Conservation (phyloP, 2,329 filamentous ascomycete genomes). For the Paecilomyces sp. region DNA sequence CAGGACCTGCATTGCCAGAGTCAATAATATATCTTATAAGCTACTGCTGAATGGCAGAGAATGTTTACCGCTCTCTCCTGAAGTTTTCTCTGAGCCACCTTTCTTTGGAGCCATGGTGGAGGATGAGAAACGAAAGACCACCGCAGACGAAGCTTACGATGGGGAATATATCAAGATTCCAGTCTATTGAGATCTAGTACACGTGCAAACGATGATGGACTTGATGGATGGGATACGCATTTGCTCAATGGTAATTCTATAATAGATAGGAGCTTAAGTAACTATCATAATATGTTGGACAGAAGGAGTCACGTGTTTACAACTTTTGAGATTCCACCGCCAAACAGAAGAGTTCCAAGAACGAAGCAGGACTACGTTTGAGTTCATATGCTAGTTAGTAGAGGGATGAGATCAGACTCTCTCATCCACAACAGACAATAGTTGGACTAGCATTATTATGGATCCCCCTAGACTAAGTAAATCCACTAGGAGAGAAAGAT, state of each 20-base stretch:
- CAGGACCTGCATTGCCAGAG: conserved; percentile 20
- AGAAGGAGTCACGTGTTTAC: not conserved
- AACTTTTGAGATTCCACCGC: not conserved
- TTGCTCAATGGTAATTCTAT: not conserved
- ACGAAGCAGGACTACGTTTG: not conserved
- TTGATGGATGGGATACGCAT: not conserved
- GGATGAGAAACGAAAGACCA: not conserved
- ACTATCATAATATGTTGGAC: not conserved
- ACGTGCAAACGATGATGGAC: not conserved
- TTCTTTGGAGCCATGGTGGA: conserved; percentile 33
- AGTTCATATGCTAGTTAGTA: not conserved
- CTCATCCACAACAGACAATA: not conserved
- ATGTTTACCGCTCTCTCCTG: conserved; percentile 22
- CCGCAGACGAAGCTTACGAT: not conserved
- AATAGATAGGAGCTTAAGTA: not conserved
- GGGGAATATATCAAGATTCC: not conserved
- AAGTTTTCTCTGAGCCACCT: conserved; percentile 25
- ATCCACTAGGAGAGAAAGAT: conserved; percentile 5
- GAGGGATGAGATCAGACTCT: not conserved
- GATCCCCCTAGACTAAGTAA: not conserved
- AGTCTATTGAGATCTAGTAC: not conserved
- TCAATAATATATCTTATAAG: conserved; percentile 1
- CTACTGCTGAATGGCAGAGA: too few species aligned
- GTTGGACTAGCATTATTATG: not conserved
- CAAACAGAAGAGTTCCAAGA: not conserved